Conservation (phyloP, 2,329 filamentous ascomycete genomes). For the Setomelanomma holmii region DNA sequence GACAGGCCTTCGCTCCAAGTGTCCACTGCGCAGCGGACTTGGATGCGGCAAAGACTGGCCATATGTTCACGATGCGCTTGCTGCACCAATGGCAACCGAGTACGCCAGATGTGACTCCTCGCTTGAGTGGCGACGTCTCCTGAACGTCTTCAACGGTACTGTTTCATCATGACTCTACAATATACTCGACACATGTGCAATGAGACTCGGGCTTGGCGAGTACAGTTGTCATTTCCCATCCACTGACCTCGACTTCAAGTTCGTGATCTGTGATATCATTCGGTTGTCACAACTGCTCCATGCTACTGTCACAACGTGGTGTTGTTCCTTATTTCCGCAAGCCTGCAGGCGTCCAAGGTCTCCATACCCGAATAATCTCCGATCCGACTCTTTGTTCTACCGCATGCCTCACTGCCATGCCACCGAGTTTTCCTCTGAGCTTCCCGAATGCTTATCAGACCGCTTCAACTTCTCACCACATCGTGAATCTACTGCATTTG, state of each 20-base stretch:
- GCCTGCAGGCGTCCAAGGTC: neutral
- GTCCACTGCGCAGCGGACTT: constrained; percentile 15
- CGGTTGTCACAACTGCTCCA: no score
- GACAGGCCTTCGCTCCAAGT: constrained; percentile 12
- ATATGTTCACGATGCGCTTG: constrained; percentile 2
- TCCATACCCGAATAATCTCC: neutral
- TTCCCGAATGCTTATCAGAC: constrained; percentile 7
- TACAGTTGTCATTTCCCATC: no score
- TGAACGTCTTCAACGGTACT: neutral
- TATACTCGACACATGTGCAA: constrained; percentile 2
- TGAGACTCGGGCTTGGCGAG: neutral
- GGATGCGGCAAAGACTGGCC: constrained; percentile 1
- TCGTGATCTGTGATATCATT: no score
- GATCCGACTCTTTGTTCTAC: neutral
- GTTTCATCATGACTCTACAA: constrained; percentile 4
- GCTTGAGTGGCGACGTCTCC: constrained; percentile 16
- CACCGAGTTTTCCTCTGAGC: neutral
- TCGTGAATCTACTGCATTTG: constrained; percentile 8
- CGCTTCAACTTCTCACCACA: neutral
- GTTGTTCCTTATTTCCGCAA: neutral
- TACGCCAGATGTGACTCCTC: neutral
- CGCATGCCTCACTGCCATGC: constrained; percentile 7
- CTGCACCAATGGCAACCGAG: neutral
- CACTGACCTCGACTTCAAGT: no score
- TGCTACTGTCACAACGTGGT: no score